Evolutionary conservation across 805 yeast species (phyloP), one percentile per base, ranked within the genome.

Genomic region (Debaryomyces maramus): DNA sequence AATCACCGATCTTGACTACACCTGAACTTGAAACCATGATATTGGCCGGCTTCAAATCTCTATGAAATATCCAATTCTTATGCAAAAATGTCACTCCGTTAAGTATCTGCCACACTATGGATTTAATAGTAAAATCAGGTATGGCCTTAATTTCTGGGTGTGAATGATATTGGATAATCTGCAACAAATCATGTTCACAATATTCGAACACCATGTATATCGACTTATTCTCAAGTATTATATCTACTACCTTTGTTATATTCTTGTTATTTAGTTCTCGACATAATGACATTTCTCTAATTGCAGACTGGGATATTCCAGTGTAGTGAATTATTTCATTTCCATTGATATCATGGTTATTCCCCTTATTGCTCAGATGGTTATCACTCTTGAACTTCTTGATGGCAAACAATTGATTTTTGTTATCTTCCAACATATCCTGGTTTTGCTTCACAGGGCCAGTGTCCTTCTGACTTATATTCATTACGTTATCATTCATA

Each of bases 21-120:
- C 99, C 99, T 43, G 77, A 80, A 6, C 82, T 75, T 0, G 96
- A 81, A 0, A 91, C 96, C 98, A 91, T 93, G 48, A 93, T 91
- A 63, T 91, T 91, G 2, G 99, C 99, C 1, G 99, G 99, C 55
- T 93, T 93, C 47, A 93, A 73, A 63, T 93, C 99, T 46, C 99
- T 74, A 63, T 93, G 99, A 36, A 93, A 69, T 2, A 93, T 82
- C 98, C 99, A 93, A 62, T 93, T 91, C 60, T 89, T 91, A 62
- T 93, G 99, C 31, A 93, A 64, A 56, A 83, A 93, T 0, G 89
- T 80, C 2, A 93, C 90, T 3, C 99, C 99, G 53, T 87, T 87
- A 19, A 93, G 61, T 4, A 95, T 83, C 65, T 93, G 99, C 89
- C 93, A 89, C 61, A 88, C 75, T 19, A 90, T 83, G 1, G 95